These are phyloP conservation scores for Plasmodium malariae DNA, from an alignment of 169 alveolate genomes.

Conservation along the genomic window DNA sequence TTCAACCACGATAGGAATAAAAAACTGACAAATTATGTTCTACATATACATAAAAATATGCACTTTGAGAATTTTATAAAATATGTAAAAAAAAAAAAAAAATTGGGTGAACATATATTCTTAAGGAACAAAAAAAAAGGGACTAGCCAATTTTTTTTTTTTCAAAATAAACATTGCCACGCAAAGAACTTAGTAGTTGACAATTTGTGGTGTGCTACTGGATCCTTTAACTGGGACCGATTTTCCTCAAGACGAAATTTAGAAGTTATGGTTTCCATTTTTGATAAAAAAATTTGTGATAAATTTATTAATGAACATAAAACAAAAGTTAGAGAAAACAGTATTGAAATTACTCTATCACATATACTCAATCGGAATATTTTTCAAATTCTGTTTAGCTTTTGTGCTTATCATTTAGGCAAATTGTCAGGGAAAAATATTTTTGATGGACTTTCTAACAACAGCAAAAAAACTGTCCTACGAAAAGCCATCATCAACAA, in stretches of 20 bases:
- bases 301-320: constrained; percentile 49
- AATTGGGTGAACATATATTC: constrained; percentile 58
- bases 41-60: constrained; percentile 30
- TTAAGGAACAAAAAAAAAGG: constrained; percentile 11
- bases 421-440: constrained; percentile 25
- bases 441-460: constrained; percentile 27
- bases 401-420: constrained; percentile 49
- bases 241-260: constrained; percentile 83
- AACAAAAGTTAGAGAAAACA: not conserved
- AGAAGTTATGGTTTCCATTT: constrained; percentile 82
- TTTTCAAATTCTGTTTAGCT: constrained; percentile 24
- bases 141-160: constrained; percentile 77
- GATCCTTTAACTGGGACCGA: constrained; percentile 86
- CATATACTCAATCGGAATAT: constrained; percentile 16
- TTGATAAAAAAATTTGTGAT: constrained; percentile 47
- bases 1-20: not conserved
- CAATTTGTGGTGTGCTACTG: constrained; percentile 84
- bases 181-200: constrained; percentile 83
- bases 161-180: constrained; percentile 83
- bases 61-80: not conserved
- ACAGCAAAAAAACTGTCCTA: constrained; percentile 31
- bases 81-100: not conserved
- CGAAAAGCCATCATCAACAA: constrained; percentile 32
- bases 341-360: constrained; percentile 21
- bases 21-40: not conserved